Percentiles rank a stretch among this genome's conserved stretches.
These are phyloP conservation scores for Stagonosporopsis cucurbitacearum DNA, from an alignment of 2,329 filamentous ascomycete genomes.

Conservation along the genomic window DNA sequence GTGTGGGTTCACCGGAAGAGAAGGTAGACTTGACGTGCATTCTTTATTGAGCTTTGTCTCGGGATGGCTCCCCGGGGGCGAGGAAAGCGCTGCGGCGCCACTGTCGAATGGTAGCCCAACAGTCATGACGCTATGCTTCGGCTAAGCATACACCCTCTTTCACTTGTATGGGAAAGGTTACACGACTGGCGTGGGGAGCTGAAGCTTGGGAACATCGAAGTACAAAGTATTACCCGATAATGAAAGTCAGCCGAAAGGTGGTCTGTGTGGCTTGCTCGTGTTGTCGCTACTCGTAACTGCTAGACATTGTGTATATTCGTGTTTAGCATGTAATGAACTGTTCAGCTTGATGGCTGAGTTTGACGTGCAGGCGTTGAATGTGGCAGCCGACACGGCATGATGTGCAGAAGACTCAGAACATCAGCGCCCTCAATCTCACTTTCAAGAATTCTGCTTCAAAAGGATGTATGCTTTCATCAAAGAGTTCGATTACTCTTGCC, in stretches of 20 bases:
- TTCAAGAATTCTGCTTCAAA: neutral
- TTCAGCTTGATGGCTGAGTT: neutral
- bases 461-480: neutral
- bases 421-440: neutral
- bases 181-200: slow-evolving; percentile 13
- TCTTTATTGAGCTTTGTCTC: slow-evolving; percentile 19
- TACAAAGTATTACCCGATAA: slow-evolving; percentile 8
- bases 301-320: slow-evolving; percentile 9
- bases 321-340: slow-evolving; percentile 5
- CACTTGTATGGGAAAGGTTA: slow-evolving; percentile 7
- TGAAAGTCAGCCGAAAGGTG: slow-evolving; percentile 15
- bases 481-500: slow-evolving; percentile 1
- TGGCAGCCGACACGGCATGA: neutral
- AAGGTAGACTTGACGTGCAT: neutral
- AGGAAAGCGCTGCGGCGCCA: slow-evolving; percentile 3
- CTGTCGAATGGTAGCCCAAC: slow-evolving; percentile 1
- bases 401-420: neutral
- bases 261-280: slow-evolving; percentile 7
- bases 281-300: neutral
- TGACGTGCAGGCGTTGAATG: neutral
- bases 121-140: slow-evolving; percentile 14
- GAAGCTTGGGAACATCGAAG: slow-evolving; percentile 11
- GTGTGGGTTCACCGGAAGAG: slow-evolving; percentile 1
- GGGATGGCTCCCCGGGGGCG: slow-evolving; percentile 31
- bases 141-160: slow-evolving; percentile 8